Evolutionary conservation across 148 eudicot species (phyloP), one percentile per base, ranked within the genome.

Genomic region (Fagopyrum homotropicum): DNA sequence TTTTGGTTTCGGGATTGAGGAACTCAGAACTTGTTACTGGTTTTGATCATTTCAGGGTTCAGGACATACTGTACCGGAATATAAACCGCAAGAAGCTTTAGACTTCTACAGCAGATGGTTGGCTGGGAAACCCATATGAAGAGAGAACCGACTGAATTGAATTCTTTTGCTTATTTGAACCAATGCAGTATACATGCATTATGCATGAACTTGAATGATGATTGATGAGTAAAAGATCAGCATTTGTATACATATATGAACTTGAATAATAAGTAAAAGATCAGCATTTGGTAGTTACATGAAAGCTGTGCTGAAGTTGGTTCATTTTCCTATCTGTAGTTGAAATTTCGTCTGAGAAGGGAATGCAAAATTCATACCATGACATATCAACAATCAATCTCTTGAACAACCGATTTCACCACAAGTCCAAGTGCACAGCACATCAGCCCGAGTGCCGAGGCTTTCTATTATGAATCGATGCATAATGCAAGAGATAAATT

Each of bases 41-140:
- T 3, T 35, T 35, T 71, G 19, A 9, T 71, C 4, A 48, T 44
- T 82, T 79, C 83, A 91, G 94, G 94, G 93, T 45, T 76, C 97
- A 11, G 93, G 97, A 30, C 97, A 92, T 75, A 92, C 95, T 0
- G 95, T 92, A 26, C 93, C 93, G 4, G 97, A 92, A 78, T 90
- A 92, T 86, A 90, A 90, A 77, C 95, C 97, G 0, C 74, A 81
- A 59, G 93, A 92, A 76, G 83, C 95, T 50, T 76, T 88, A 51
- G 85, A 84, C 66, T 84, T 92, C 55, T 90, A 84, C 60, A 82
- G 79, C 69, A 83, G 89, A 46, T 90, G 89, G 87, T 69, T 90
- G 51, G 75, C 78, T 54, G 89, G 91, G 12, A 63, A 83, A 68
- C 75, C 30, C 15, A 84, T 89, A 81, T 89, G 16, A 64, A 22